Conservation (phyloP, 345 rosid species). For the Conringia planisiliqua region DNA sequence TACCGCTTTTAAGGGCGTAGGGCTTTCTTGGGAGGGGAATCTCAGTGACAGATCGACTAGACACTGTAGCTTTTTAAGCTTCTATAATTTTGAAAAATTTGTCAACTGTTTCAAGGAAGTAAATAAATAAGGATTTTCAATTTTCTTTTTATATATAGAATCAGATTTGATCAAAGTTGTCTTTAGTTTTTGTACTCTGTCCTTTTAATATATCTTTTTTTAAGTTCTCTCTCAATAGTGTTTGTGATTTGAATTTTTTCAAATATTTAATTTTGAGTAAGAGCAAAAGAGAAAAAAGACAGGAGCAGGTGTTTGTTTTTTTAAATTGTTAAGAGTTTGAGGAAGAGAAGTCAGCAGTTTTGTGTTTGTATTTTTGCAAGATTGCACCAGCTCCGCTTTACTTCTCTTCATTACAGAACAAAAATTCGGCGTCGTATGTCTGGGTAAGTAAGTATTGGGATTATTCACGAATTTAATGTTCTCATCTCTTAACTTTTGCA, state of each 20-base stretch:
- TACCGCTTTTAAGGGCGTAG: conserved; percentile 18
- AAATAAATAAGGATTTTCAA: not conserved
- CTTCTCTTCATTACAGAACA: conserved; percentile 14
- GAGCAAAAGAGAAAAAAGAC: not conserved
- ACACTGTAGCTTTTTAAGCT: not conserved
- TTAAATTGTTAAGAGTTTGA: not conserved
- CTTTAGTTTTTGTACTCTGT: conserved; percentile 11
- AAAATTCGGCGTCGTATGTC: not conserved
- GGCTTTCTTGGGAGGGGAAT: conserved; percentile 23
- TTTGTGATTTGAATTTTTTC: conserved; percentile 29
- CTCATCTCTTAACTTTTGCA: not conserved
- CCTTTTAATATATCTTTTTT: not conserved
- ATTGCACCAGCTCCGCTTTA: conserved; percentile 22
- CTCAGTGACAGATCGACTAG: conserved; percentile 21
- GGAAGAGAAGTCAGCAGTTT: conserved; percentile 27
- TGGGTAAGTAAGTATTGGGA: conserved; percentile 20
- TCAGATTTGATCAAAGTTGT: conserved; percentile 17
- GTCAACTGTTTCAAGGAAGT: conserved; percentile 14
- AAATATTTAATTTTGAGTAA: conserved; percentile 23
- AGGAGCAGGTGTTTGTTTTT: conserved; percentile 16
- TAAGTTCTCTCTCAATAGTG: conserved; percentile 5
- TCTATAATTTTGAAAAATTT: not conserved
- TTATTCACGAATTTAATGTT: not conserved
- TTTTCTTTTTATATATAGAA: not conserved
- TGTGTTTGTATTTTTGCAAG: conserved; percentile 13